A percentile compares a stretch with the other conserved stretches of the same genome.
Conservation (phyloP, 2,329 filamentous ascomycete species). For the Xylaria sp. region DNA sequence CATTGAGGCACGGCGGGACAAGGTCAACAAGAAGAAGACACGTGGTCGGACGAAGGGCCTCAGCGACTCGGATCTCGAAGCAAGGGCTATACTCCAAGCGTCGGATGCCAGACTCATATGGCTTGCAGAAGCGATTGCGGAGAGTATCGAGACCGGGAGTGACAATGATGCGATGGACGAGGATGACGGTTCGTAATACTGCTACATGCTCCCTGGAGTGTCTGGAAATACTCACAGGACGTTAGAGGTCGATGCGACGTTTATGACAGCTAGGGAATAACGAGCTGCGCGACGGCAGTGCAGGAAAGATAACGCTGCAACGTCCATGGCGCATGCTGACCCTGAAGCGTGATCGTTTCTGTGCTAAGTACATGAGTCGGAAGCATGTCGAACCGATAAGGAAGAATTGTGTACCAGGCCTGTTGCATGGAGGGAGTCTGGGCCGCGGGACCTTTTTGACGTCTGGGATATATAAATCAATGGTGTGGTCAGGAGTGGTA, state of each 20-base stretch:
- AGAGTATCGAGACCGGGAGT: constrained; percentile 34
- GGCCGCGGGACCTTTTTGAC: background rate
- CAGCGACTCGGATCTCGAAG: constrained; percentile 54
- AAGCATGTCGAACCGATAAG: background rate
- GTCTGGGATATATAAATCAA: background rate
- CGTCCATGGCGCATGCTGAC: background rate
- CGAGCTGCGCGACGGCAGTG: constrained; percentile 2
- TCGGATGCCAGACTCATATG: constrained; percentile 58
- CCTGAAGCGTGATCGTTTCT: too few relatives aligned
- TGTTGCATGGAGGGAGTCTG: background rate
- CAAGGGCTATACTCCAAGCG: constrained; percentile 56
- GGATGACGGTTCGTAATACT: constrained; percentile 35
- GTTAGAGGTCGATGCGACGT: constrained; percentile 19
- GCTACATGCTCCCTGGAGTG: background rate
- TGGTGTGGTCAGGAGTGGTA: background rate
- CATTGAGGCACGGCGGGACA: constrained; percentile 60
- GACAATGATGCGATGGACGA: constrained; percentile 37
- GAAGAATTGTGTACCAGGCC: background rate
- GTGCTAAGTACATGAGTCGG: background rate
- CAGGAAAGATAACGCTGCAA: background rate
- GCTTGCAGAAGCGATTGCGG: constrained; percentile 53
- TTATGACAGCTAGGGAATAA: constrained; percentile 34
- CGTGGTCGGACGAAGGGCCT: constrained; percentile 39
- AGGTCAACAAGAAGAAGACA: constrained; percentile 56
- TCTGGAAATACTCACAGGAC: background rate